phyloP scores from a whole-genome alignment of 2,329 filamentous ascomycete species.

The Apiospora hydei region DNA sequence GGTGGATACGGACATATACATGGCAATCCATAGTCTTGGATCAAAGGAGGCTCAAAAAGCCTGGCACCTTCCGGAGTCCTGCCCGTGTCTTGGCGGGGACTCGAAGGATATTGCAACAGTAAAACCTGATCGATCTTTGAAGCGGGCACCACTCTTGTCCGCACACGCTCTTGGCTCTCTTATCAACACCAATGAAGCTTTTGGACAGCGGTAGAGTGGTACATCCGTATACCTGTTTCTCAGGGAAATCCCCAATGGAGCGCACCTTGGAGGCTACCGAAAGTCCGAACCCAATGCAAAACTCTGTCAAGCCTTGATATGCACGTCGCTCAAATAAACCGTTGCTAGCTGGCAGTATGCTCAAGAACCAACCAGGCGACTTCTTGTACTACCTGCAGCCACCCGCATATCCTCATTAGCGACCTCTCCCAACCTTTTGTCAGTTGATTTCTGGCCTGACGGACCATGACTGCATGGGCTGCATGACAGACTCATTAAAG shows the following conservation, averaged over 20 bases:
- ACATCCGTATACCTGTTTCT: neutral
- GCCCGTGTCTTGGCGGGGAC: slow-evolving; percentile 14
- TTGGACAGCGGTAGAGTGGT: neutral
- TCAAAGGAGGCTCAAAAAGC: slow-evolving; percentile 18
- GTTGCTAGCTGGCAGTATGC: neutral
- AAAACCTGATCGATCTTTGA: slow-evolving; percentile 18
- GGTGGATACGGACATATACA: slow-evolving; percentile 17
- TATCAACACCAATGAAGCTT: slow-evolving; percentile 7
- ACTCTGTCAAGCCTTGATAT: neutral
- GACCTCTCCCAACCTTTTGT: slow-evolving; percentile 4
- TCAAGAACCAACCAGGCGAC: neutral
- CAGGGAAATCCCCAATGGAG: neutral
- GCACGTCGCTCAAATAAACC: slow-evolving; percentile 14
- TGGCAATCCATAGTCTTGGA: slow-evolving; percentile 18
- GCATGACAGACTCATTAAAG: neutral
- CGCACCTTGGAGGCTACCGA: slow-evolving; percentile 1
- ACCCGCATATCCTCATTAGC: slow-evolving; percentile 17
- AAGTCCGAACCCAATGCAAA: slow-evolving; percentile 15
- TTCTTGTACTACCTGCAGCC: neutral
- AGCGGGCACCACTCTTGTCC: slow-evolving; percentile 5
- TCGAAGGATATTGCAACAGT: slow-evolving; percentile 8
- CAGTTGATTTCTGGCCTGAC: slow-evolving; percentile 10
- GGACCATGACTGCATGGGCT: neutral
- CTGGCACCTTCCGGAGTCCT: slow-evolving; percentile 12
- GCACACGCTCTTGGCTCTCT: neutral